These are phyloP conservation scores for Pichia sp. DNA, from an alignment of 1,139 yeast genomes.

Conservation along the genomic window DNA sequence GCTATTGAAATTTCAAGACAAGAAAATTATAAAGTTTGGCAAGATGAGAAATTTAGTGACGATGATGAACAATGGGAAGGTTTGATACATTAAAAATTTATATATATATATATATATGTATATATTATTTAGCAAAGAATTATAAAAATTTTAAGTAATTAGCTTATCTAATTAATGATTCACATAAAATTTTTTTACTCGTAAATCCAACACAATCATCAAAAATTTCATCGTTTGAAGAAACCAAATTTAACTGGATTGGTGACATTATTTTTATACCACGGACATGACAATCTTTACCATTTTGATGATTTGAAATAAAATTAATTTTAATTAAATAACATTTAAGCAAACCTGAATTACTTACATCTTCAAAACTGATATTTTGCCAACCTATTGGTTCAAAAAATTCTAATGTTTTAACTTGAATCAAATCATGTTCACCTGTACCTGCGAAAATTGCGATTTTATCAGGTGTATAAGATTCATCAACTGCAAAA, in stretches of 20 bases:
- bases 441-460: constrained; percentile 81
- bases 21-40: constrained; percentile 10
- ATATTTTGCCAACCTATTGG: constrained; percentile 88
- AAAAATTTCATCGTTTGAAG: constrained; percentile 16
- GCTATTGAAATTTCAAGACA: constrained; percentile 23
- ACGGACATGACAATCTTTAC: constrained; percentile 89
- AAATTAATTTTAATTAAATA: constrained; percentile 66
- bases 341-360: constrained; percentile 60
- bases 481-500: constrained; percentile 73
- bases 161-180: constrained; percentile 25
- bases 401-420: constrained; percentile 55
- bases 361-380: constrained; percentile 54
- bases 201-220: constrained; percentile 28
- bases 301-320: constrained; percentile 84
- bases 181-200: constrained; percentile 27
- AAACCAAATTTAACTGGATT: background rate
- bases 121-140: constrained; percentile 3
- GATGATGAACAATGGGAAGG: constrained; percentile 14
- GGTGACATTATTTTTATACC: constrained; percentile 49
- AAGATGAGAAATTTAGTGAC: background rate
- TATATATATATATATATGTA: background rate
- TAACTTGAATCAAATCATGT: constrained; percentile 75
- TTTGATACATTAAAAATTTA: background rate
- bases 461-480: constrained; percentile 73
- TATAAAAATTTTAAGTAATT: background rate